These are phyloP conservation scores for Claviceps fusiformis DNA, from an alignment of 2,329 filamentous ascomycete genomes.

Conservation along the genomic window DNA sequence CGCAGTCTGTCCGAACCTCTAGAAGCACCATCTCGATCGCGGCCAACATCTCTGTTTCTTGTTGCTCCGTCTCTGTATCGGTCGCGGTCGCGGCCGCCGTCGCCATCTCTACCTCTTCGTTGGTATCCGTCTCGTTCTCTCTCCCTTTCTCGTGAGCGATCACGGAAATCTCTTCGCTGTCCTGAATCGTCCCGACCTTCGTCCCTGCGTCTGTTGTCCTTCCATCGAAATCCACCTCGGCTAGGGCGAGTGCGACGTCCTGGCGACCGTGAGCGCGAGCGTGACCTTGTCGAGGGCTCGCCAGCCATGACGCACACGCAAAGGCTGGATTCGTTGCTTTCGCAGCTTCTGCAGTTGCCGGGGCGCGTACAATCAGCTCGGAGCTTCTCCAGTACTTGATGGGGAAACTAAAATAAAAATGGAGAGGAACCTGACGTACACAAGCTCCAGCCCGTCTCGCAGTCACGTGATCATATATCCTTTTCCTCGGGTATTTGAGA, in stretches of 20 bases:
- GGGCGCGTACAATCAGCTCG: background rate
- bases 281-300: constrained; percentile 11
- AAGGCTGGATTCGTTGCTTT: background rate
- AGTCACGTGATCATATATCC: background rate
- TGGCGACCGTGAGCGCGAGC: constrained; percentile 17
- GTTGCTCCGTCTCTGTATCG: constrained; percentile 11
- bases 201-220: constrained; percentile 37
- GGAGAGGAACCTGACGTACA: too few species aligned
- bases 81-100: constrained; percentile 14
- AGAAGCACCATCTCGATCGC: constrained; percentile 13
- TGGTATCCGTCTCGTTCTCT: constrained; percentile 15
- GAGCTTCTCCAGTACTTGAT: background rate
- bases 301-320: constrained; percentile 11
- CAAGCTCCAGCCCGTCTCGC: background rate
- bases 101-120: constrained; percentile 10
- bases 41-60: constrained; percentile 11
- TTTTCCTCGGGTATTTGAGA: background rate
- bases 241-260: constrained; percentile 12
- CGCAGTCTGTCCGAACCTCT: constrained; percentile 7
- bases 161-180: constrained; percentile 31
- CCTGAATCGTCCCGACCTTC: constrained; percentile 23
- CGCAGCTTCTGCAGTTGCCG: background rate
- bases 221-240: constrained; percentile 42
- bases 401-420: background rate
- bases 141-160: constrained; percentile 23